Conservation (phyloP, 495 filamentous ascomycete genomes). For the Neurospora terricola region DNA sequence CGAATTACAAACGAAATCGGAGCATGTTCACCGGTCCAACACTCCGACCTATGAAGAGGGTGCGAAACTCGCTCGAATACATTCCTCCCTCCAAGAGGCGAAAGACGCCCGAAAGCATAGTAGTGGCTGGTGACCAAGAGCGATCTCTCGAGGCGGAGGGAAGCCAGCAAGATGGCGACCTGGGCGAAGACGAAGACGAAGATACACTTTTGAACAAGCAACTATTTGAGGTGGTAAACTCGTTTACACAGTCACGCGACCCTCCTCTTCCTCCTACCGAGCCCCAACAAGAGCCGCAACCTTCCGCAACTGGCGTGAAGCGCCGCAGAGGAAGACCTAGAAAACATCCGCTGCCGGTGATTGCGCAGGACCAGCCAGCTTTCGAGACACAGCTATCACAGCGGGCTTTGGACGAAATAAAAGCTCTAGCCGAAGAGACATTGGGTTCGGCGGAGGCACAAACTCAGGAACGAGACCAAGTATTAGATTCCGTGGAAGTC, state of each 20-base stretch:
- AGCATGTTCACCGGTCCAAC: not conserved
- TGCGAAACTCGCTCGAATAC: not conserved
- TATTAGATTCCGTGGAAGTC: not conserved
- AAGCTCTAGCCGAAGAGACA: not conserved
- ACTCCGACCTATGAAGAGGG: not conserved
- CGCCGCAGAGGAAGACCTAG: not conserved
- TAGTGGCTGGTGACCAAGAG: not conserved
- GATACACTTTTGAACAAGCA: not conserved
- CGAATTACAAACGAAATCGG: not conserved
- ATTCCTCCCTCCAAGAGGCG: not conserved
- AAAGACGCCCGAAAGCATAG: not conserved
- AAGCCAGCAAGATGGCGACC: not conserved
- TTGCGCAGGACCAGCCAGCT: not conserved
- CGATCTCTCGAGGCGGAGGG: not conserved
- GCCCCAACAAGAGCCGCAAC: not conserved
- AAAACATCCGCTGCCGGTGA: not conserved
- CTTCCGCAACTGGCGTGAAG: not conserved
- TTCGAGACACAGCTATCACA: not conserved
- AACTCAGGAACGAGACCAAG: not conserved
- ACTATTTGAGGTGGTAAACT: not conserved
- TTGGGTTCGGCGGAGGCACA: not conserved
- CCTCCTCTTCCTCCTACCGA: not conserved
- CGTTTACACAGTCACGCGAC: not conserved
- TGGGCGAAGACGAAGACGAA: not conserved
- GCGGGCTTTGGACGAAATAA: not conserved